Evolutionary conservation across 2,329 filamentous ascomycete genomes (phyloP), one percentile per base, ranked within the genome.

Genomic region (Volutella citrinella): DNA sequence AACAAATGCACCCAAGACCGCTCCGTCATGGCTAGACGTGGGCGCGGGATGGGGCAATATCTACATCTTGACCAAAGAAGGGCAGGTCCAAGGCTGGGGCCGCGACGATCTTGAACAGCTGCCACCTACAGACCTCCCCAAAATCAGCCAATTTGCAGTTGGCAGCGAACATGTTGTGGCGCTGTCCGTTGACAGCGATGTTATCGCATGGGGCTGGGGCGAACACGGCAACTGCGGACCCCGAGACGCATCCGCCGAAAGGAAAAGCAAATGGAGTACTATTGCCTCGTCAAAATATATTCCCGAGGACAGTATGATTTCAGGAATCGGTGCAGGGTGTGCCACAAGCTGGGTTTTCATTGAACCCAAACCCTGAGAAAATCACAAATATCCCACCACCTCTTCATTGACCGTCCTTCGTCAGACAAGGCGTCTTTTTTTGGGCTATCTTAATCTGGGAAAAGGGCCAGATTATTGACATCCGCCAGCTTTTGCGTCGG

Each of bases 141-240:
- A 56, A 2, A 53, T 89, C 5, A 62, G 65, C 9, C 67, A 69
- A 16, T 74, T 97, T n/a, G 84, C 86, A 4, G 77, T 85, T 27
- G 93, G 93, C 0, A 96, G 91, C 55, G 93, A 97, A 61, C 93
- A 98, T 60, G 80, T 78, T n/a, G 62, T 97, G 43, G 87, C 80
- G 8, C 61, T 91, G 17, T 80, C 84, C 0, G 64, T 64, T 9
- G 68, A 74, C 14, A 78, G 78, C 3, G 75, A 82, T 31, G 78
- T 95, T 2, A 64, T 94, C 30, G 78, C 87, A 3, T 97, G 91
- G 88, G 93, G 93, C 14, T 98, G 93, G 93, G 90, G 89, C 3
- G 91, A 97, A 63, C 93, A 98, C 64, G 93, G 93, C 3, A 98
- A 98, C 58, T 98, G 93, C 59, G 93, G 93, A 4, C 76, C 79